These are phyloP conservation scores for Waltergamsia citrina DNA, from an alignment of 2,329 filamentous ascomycete genomes.

Conservation along the genomic window DNA sequence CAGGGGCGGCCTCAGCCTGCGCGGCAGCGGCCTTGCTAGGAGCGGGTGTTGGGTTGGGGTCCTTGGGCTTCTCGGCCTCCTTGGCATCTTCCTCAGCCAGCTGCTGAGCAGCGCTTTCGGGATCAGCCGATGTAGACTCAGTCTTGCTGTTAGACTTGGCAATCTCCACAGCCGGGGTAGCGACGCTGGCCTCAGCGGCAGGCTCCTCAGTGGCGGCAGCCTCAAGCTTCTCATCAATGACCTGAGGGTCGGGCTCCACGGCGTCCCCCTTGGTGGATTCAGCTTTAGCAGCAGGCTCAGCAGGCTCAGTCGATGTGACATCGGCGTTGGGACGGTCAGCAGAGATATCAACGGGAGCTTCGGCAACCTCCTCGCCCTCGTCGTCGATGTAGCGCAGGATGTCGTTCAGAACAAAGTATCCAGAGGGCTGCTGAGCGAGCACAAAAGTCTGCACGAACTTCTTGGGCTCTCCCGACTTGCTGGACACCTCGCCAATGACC, in stretches of 20 bases:
- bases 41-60: constrained; percentile 45
- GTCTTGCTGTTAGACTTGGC: constrained; percentile 23
- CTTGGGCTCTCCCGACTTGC: constrained; percentile 81
- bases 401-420: constrained; percentile 97
- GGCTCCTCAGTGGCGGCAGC: constrained; percentile 26
- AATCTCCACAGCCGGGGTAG: constrained; percentile 11
- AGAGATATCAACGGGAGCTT: constrained; percentile 25
- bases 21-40: constrained; percentile 24
- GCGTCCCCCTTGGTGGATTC: constrained; percentile 15
- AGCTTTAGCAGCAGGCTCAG: constrained; percentile 14
- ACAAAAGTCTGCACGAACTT: constrained; percentile 99
- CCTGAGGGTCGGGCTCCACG: constrained; percentile 31
- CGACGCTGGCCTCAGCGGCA: constrained; percentile 19
- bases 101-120: constrained; percentile 41
- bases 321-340: constrained; percentile 24
- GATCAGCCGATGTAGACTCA: constrained; percentile 29
- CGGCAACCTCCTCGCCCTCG: constrained; percentile 62
- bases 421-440: constrained; percentile 88
- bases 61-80: constrained; percentile 58
- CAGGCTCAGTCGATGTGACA: constrained; percentile 14
- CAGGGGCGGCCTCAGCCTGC: constrained; percentile 38
- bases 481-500: constrained; percentile 96
- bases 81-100: constrained; percentile 44
- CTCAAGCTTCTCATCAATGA: constrained; percentile 69
- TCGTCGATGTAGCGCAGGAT: constrained; percentile 92